These are phyloP conservation scores for Dictyophora rubrovolvata DNA, from an alignment of 768 basidiomycete genomes.

Conservation along the genomic window DNA sequence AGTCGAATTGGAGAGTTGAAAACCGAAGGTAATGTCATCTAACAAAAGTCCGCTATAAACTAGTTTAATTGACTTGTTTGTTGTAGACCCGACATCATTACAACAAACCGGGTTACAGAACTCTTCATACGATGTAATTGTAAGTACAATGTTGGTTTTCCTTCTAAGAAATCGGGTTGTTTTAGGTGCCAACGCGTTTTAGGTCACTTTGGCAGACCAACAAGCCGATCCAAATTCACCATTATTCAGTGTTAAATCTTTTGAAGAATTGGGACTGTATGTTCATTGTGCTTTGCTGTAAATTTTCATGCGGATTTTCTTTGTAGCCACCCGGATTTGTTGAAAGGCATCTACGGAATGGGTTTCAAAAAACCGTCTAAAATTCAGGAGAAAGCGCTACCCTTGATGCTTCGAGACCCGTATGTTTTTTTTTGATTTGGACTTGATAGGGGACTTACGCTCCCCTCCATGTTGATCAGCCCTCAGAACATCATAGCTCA, in stretches of 20 bases:
- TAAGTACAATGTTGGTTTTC: constrained; percentile 27
- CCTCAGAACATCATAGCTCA: constrained; percentile 98
- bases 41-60: neutral
- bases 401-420: constrained; percentile 85
- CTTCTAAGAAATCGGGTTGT: neutral
- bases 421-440: constrained; percentile 29
- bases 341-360: constrained; percentile 91
- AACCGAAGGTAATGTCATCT: neutral
- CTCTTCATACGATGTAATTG: constrained; percentile 76
- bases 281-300: constrained; percentile 22
- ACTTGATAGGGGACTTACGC: neutral
- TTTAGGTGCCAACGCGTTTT: constrained; percentile 3
- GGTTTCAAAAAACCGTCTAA: constrained; percentile 97
- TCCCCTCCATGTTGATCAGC: constrained; percentile 31
- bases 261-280: constrained; percentile 91
- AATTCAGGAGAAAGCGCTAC: constrained; percentile 95
- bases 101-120: constrained; percentile 53
- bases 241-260: constrained; percentile 83
- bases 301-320: neutral
- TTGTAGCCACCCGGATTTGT: constrained; percentile 66
- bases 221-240: constrained; percentile 96
- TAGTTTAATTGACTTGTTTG: neutral
- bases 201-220: constrained; percentile 96
- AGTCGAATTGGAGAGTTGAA: constrained; percentile 9
- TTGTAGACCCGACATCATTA: constrained; percentile 11